phyloP scores from a whole-genome alignment of 148 eudicot genomes.

The Fagopyrum esculentum region DNA sequence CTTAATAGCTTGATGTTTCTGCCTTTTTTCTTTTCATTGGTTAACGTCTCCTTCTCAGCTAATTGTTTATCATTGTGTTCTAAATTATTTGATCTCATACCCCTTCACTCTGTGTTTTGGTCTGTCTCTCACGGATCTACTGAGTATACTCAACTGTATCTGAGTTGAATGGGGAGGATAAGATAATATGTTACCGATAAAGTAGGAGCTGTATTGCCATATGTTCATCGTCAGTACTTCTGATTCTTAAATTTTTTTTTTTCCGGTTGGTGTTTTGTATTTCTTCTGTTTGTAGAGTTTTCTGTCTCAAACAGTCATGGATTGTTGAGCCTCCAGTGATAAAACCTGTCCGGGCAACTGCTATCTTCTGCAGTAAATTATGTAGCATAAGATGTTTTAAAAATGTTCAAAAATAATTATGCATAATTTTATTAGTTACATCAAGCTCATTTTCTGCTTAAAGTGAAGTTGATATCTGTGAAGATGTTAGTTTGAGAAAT shows the following conservation, averaged over 20 bases:
- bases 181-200: not conserved
- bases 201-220: not conserved
- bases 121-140: not conserved
- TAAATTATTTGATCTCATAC: not conserved
- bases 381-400: not conserved
- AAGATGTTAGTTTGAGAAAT: not conserved
- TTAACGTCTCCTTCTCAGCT: not conserved
- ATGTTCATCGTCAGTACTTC: not conserved
- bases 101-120: not conserved
- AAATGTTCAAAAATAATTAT: not conserved
- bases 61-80: not conserved
- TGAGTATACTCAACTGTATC: not conserved
- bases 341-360: not conserved
- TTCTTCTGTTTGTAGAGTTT: not conserved
- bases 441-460: not conserved
- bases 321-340: not conserved
- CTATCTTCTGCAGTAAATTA: not conserved
- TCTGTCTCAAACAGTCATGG: not conserved
- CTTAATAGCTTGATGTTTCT: not conserved
- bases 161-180: not conserved
- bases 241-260: not conserved
- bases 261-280: not conserved
- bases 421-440: not conserved
- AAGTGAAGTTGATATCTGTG: not conserved
- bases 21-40: not conserved